Evolutionary conservation across 1,284 basidiomycete genomes (phyloP).

Genomic region (Tilletia caries): DNA sequence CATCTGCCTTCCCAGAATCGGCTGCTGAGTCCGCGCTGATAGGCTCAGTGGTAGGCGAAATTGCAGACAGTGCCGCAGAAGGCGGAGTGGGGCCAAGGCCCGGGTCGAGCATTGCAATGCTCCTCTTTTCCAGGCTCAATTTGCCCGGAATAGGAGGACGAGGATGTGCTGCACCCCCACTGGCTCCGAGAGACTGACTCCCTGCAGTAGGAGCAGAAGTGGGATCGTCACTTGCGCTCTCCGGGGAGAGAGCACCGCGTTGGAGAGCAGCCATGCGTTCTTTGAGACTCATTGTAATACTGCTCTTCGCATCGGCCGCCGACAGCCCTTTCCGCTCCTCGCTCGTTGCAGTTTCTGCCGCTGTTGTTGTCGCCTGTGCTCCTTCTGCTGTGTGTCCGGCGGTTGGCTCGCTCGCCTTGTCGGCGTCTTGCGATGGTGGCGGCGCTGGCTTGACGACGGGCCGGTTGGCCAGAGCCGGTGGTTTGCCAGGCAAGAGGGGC

Average conservation of each 20-base stretch:
- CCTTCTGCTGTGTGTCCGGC: too few species aligned
- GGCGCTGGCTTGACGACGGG: constrained; percentile 16
- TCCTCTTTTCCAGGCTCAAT: constrained; percentile 10
- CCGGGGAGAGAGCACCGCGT: constrained; percentile 26
- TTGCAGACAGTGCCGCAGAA: background rate
- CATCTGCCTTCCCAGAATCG: background rate
- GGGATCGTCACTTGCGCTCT: background rate
- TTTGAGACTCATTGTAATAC: constrained; percentile 52
- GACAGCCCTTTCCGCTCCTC: constrained; percentile 28
- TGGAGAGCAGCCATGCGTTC: constrained; percentile 52
- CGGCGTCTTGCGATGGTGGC: background rate
- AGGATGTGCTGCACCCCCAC: background rate
- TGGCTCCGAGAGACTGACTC: background rate
- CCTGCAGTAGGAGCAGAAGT: background rate
- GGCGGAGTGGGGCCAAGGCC: constrained; percentile 13
- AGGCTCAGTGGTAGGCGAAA: background rate
- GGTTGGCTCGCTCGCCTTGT: background rate
- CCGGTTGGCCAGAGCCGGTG: constrained; percentile 14
- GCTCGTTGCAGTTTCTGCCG: constrained; percentile 6
- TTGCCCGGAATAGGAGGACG: constrained; percentile 14
- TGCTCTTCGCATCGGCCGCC: constrained; percentile 49
- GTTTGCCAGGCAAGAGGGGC: constrained; percentile 34
- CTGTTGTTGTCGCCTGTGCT: too few species aligned
- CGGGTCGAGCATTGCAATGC: constrained; percentile 10
- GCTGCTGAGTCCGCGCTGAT: background rate